Evolutionary conservation across 495 filamentous ascomycete genomes (phyloP), one percentile per base, ranked within the genome.

Genomic region (Lasiosphaeria miniovina): DNA sequence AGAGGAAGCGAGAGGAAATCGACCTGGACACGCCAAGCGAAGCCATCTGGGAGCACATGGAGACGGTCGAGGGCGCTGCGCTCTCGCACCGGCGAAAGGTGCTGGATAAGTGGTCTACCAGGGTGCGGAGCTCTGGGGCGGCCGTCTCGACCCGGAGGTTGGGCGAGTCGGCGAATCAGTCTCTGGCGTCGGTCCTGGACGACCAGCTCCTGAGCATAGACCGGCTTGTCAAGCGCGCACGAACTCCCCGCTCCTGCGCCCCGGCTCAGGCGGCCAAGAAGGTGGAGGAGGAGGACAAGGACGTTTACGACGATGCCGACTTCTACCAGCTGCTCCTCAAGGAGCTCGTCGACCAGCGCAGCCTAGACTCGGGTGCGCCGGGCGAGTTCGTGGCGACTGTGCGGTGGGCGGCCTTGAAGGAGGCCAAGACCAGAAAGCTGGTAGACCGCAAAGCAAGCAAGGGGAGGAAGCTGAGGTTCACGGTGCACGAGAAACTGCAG

Each of bases 371-470:
- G 8, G 73, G 76, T 0, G 75, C 77, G 1, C 71, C 71, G 62
- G 81, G 73, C 12, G 69, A 73, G 54, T 68, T 69, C 6, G 74
- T 75, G 14, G 78, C 77, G 1, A 78, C 74, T 33, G 77, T 80
- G 11, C 73, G 77, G 38, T 82, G 79, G 65, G 84, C 83, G 15
- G 90, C 89, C 50, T 86, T 86, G 70, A 88, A 86, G 71, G 90
- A 93, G 65, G 89, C 88, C 52, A 94, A 93, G 71, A 84, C 85
- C 17, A 87, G 88, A 74, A 89, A 90, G 63, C 80, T 85, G 38
- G 87, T 98, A 15, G 94, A 98, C 75, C 91, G 91, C 14, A 93
- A 91, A 64, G 95, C 95, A 10, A 96, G 91, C 65, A 98, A 98
- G 76, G 94, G 94, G 5, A 78, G 94, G 54, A 98, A 96, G 75